These are phyloP conservation scores for Populus deltoides DNA, from an alignment of 345 rosid genomes.

Conservation along the genomic window DNA sequence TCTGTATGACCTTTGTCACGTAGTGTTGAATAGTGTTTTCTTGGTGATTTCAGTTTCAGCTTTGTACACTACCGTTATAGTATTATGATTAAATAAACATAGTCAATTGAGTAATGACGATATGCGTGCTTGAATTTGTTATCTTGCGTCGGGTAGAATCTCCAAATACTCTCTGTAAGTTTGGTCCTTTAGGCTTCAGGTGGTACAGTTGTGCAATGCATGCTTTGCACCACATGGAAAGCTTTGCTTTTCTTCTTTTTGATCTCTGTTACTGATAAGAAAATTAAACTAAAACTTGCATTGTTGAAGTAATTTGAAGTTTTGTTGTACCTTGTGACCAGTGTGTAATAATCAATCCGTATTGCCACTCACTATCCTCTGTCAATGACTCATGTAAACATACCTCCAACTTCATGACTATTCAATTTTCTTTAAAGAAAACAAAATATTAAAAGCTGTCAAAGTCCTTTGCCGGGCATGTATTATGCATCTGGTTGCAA, in stretches of 20 bases:
- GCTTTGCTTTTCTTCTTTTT: neutral
- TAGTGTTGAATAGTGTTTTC: neutral
- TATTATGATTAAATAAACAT: neutral
- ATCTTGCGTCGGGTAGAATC: neutral
- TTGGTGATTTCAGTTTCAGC: neutral
- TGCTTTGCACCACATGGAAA: neutral
- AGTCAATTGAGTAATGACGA: neutral
- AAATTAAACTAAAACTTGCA: neutral
- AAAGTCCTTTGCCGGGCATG: neutral
- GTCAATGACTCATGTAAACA: neutral
- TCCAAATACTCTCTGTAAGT: neutral
- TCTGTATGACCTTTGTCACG: neutral
- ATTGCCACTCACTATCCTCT: neutral
- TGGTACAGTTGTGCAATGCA: neutral
- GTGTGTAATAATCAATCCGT: neutral
- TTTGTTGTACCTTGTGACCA: neutral
- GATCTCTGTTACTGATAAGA: neutral
- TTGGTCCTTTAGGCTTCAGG: neutral
- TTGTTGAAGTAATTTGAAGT: neutral
- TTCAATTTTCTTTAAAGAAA: neutral
- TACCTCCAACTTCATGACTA: neutral
- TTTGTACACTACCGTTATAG: neutral
- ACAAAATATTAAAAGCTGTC: neutral
- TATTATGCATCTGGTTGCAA: neutral
- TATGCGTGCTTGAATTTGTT: neutral